Conservation (phyloP, 805 yeast species). For the Candida boleticola region DNA sequence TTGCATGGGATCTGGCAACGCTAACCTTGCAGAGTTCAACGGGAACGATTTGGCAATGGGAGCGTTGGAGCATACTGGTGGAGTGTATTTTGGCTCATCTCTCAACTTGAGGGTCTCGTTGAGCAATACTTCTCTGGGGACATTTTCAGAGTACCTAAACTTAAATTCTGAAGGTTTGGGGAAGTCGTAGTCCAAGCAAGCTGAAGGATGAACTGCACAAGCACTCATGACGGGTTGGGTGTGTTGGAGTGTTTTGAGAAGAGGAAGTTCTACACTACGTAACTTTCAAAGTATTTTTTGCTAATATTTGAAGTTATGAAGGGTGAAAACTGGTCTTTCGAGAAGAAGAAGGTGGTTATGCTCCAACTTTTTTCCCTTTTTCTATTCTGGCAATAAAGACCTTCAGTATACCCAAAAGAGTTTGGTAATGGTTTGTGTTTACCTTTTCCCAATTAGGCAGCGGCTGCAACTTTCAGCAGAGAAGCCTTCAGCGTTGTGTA, state of each 20-base stretch:
- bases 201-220: background rate
- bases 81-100: conserved; percentile 14
- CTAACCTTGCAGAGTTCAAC: background rate
- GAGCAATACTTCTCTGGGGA: conserved; percentile 11
- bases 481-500: background rate
- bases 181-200: background rate
- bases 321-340: no score
- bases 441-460: background rate
- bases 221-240: background rate
- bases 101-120: conserved; percentile 11
- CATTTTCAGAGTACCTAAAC: background rate
- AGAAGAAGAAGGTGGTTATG: no score
- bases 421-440: conserved; percentile 1
- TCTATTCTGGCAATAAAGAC: background rate
- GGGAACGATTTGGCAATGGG: conserved; percentile 9
- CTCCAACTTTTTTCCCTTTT: no score
- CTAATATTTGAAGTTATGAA: no score
- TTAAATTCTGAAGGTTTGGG: background rate
- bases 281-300: no score
- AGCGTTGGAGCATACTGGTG: conserved; percentile 4
- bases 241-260: no score
- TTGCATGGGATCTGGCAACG: conserved; percentile 15
- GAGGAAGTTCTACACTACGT: no score
- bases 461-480: background rate
- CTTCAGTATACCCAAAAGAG: background rate